Evolutionary conservation across 2,329 filamentous ascomycete species (phyloP), one percentile per base, ranked within the genome.

Genomic region (Onygena corvina): DNA sequence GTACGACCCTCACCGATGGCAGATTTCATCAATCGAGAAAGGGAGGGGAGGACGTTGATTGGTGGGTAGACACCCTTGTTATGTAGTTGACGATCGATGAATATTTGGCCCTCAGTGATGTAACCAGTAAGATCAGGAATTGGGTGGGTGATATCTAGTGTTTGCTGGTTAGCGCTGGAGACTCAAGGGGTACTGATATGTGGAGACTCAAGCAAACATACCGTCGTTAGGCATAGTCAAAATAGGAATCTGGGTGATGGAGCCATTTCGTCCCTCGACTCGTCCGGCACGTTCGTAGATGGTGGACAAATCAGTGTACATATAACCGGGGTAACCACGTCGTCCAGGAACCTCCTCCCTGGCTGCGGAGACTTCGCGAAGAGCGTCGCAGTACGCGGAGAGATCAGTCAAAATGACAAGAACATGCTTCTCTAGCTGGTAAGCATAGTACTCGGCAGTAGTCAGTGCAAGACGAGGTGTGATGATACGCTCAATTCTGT

Each of bases 301-400:
- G 64, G 92, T 98, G 52, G 92, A 95, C 81, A 98, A 85, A 80
- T 98, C 93, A 59, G 92, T 98, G 77, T 98, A 98, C 92, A 98
- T 98, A 79, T 98, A 98, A 86, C 92, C 92, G 48, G 92, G 92
- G 75, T 92, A 98, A 79, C 92, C 92, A 81, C 92, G 90, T 69
- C 92, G 90, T 77, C 92, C 92, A 34, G 92, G 92, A 36, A 98
- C 92, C 81, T 98, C 92, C 77, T 98, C 92, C 74, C 92, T 81
- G 48, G 92, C 92, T 49, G 92, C 90, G 11, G 92, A 98, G 46
- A 98, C 92, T 72, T 98, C 92, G 79, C 92, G 92, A 57, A 98
- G 83, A 57, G 92, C 93, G 69, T 98, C 92, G 69, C 93, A 98
- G 77, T 98, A 98, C 46, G 92, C 88, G 1, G 92, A 92, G 60